Evolutionary conservation across 1,284 basidiomycete species (phyloP).

Genomic region (Acaromyces ingoldii): DNA sequence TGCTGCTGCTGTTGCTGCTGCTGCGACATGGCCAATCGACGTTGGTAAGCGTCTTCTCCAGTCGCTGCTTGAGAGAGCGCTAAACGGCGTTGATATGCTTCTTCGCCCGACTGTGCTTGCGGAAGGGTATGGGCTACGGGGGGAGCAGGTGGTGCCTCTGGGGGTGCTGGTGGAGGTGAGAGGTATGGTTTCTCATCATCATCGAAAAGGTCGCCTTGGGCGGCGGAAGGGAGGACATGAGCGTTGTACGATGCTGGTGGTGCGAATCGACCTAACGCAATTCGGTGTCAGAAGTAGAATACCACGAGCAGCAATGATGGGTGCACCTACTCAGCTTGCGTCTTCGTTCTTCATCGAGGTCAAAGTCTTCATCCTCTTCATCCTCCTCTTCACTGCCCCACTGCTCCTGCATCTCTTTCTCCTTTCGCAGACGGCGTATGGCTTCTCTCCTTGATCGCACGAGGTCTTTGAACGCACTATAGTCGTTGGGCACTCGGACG

Average conservation of each 20-base stretch:
- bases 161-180: constrained; percentile 7
- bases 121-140: not conserved
- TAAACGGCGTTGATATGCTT: constrained; percentile 19
- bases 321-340: too few relatives aligned
- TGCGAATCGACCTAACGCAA: not conserved
- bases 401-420: not conserved
- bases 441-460: constrained; percentile 9
- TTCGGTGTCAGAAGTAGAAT: not conserved
- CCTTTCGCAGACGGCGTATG: not conserved
- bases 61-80: constrained; percentile 14
- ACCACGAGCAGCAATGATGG: too few relatives aligned
- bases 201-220: not conserved
- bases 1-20: not conserved
- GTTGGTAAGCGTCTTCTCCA: constrained; percentile 13
- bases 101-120: constrained; percentile 16
- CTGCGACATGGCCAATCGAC: constrained; percentile 11
- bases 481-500: constrained; percentile 41
- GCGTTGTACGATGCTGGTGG: not conserved
- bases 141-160: not conserved
- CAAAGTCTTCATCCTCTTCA: constrained; percentile 7
- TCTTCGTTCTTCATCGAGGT: constrained; percentile 6
- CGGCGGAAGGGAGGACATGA: too few relatives aligned
- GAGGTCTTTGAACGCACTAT: constrained; percentile 29
- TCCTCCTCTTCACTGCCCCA: constrained; percentile 13
- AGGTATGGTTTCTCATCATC: constrained; percentile 14